phyloP scores from a whole-genome alignment of 495 filamentous ascomycete genomes.

The Hypoxylon subgilvum region DNA sequence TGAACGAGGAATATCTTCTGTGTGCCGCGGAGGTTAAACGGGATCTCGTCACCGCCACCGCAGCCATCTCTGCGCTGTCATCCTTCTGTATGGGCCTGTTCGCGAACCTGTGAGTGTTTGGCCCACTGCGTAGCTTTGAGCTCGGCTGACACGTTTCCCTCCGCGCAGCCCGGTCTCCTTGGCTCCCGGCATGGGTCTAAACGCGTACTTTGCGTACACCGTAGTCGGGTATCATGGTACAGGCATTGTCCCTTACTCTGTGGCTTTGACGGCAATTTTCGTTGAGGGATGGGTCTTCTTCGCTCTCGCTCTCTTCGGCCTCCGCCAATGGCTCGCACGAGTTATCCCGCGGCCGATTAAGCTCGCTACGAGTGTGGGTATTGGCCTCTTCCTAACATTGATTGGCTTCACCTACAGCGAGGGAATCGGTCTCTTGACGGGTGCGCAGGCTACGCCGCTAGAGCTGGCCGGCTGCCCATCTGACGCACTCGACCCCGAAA shows the following conservation, averaged over 20 bases:
- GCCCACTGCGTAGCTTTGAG: not conserved
- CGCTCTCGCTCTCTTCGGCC: slow-evolving; percentile 69
- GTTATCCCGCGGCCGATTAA: slow-evolving; percentile 80
- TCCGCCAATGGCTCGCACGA: slow-evolving; percentile 83
- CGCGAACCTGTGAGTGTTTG: slow-evolving; percentile 56
- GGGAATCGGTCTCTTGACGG: slow-evolving; percentile 75
- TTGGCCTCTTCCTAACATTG: slow-evolving; percentile 78
- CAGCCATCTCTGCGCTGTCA: slow-evolving; percentile 73
- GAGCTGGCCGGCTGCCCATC: slow-evolving; percentile 70
- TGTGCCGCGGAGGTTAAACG: slow-evolving; percentile 66
- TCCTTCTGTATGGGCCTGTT: slow-evolving; percentile 79
- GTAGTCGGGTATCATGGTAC: slow-evolving; percentile 76
- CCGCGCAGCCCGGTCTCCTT: slow-evolving; percentile 69
- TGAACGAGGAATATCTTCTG: slow-evolving; percentile 62
- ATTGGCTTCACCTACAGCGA: slow-evolving; percentile 81
- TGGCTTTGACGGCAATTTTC: slow-evolving; percentile 81
- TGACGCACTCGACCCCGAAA: slow-evolving; percentile 32
- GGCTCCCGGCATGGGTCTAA: slow-evolving; percentile 83
- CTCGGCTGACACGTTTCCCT: not conserved
- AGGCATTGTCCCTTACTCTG: slow-evolving; percentile 68
- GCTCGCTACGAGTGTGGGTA: slow-evolving; percentile 80
- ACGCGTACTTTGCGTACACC: slow-evolving; percentile 83
- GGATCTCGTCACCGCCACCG: slow-evolving; percentile 79
- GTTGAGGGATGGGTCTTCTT: slow-evolving; percentile 80
- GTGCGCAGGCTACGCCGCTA: slow-evolving; percentile 63